Base-by-base conservation (phyloP, 176 grass and related monocot genomes). In the Carex kokanica region DNA sequence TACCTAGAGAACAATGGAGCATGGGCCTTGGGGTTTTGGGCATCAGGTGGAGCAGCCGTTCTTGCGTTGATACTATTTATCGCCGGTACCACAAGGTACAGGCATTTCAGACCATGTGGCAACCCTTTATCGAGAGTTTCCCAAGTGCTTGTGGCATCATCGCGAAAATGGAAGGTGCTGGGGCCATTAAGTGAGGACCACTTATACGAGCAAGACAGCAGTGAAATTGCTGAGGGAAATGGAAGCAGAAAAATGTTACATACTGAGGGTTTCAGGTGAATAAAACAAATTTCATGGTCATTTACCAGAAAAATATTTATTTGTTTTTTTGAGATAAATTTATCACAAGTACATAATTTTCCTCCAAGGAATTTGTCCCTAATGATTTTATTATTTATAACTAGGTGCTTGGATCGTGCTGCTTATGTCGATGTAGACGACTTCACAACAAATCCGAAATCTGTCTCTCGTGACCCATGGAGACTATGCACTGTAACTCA, bases 21-120 rank as follows among this genome's bases (percentile, higher is more conserved):
- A 5, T 98, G 95, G 95, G 84, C 84, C 0, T 54, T 94, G 3
- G 95, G 95, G 0, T 98, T 98, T 62, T 98, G 95, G 95, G 84
- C 41, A 12, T 98, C 95, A 24, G 87, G 89, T 27, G 90, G 14
- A 0, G 86, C 92, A 3, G 95, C 95, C 0, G 78, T 89, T 56
- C 9, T 85, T 54, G 92, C 92, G 2, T 41, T 94, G 87, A 16
- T 78, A 36, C 90, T 98, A 0, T 98, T 98, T 71, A 79, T 98
- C 11, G 13, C 73, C 24, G 92, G 90, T 0, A 94, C 95, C 32
- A 73, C 83, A 2, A 85, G 68, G 13, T 97, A 90, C 58, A 78
- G 94, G 7, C 85, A 93, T 56, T 82, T 94, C 61, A 87, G 61
- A 75, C 88, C 89, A 14, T 31, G 87, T 79, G 87, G 89, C 47